Conservation (phyloP, 108 stramenopile genomes). For the Skeletonema menzelii region DNA sequence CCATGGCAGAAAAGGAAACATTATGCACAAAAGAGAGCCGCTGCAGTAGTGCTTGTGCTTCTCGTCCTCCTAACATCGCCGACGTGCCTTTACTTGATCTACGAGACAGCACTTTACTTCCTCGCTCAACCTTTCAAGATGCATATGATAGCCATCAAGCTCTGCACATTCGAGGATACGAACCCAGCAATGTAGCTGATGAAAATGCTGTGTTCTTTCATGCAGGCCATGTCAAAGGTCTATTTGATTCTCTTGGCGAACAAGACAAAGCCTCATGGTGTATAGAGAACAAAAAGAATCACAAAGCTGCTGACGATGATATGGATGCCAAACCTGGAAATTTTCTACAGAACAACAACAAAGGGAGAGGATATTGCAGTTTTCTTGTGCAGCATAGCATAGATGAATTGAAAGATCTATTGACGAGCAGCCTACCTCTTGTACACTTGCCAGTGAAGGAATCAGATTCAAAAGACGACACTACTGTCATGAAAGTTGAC, state of each 20-base stretch:
- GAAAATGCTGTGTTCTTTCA: background rate
- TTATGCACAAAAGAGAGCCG: too few species aligned
- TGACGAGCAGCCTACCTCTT: constrained; percentile 52
- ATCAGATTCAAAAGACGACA: constrained; percentile 3
- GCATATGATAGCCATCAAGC: constrained; percentile 21
- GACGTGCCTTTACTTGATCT: background rate
- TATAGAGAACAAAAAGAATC: constrained; percentile 53
- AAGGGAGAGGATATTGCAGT: constrained; percentile 71
- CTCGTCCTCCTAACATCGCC: too few species aligned
- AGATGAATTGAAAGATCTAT: constrained; percentile 21
- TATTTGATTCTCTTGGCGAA: constrained; percentile 50
- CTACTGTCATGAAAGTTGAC: constrained; percentile 10
- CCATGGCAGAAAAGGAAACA: too few species aligned
- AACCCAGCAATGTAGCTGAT: background rate
- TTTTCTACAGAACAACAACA: constrained; percentile 27
- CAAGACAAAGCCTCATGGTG: constrained; percentile 72
- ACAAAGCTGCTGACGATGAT: background rate
- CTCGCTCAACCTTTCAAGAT: constrained; percentile 18
- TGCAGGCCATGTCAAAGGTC: constrained; percentile 26
- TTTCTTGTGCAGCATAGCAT: constrained; percentile 78
- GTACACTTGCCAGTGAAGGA: constrained; percentile 39
- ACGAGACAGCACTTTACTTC: background rate
- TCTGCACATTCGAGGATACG: constrained; percentile 21
- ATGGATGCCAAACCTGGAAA: constrained; percentile 11
- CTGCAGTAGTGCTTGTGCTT: too few species aligned